Evolutionary conservation across 257 asterid species (phyloP), one percentile per base, ranked within the genome.

Genomic region (Vinca minor): DNA sequence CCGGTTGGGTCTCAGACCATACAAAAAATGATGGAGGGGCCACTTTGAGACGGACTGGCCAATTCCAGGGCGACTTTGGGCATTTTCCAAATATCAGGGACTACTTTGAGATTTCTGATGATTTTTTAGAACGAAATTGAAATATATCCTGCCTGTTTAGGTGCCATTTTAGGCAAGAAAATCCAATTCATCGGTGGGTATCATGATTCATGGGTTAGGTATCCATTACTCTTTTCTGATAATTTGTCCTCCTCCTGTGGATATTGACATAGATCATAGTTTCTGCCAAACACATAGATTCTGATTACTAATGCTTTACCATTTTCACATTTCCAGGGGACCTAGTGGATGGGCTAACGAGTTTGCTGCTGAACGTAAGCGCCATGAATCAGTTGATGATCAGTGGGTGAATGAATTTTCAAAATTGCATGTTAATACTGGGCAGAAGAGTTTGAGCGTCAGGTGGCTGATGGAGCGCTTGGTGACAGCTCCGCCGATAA

Each of bases 341-440:
- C 95, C 96, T 59, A 79, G 74, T 70, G 88, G 88, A 60, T 93
- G 99, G 97, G 95, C 76, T 17, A 81, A 80, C 70, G 97, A 93
- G 79, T 93, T 85, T 84, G 74, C 91, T 69, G 77, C 87, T 75
- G 85, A 79, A 70, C 89, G 67, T n/a, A 76, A 71, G 81, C 78
- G 66, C 62, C 84, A 73, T 64, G 93, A 84, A 73, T 63, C 73
- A 32, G 77, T 59, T 65, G 87, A 84, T 73, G 84, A 90, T 71
- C 92, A 84, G 75, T 93, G 99, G 99, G 97, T 73, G 60, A 72
- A 77, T 74, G 97, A 93, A 69, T 93, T 93, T 81, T 93, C 99
- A 15, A 93, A 89, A 74, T 74, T 93, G 64, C 84, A 85, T 50
- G 99, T 93, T 67, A 76, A 86, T 69, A 87, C 74, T 89, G 97